A percentile compares a stretch with the other conserved stretches of the same genome.
phyloP scores from a whole-genome alignment of 371 early-diverging fungal species.

The Nematocida minor region DNA sequence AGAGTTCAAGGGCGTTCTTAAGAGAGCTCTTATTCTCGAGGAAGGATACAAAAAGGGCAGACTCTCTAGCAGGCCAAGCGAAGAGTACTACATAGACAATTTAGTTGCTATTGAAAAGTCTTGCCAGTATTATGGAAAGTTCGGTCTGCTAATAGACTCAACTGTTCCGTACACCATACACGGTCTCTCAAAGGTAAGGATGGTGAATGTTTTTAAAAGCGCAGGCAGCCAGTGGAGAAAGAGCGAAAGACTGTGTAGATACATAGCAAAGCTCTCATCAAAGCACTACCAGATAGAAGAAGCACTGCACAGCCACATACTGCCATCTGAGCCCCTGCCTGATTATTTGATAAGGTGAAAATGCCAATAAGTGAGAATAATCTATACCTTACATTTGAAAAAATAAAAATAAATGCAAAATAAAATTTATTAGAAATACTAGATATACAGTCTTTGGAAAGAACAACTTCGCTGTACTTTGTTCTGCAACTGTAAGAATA shows the following conservation, averaged over 20 bases:
- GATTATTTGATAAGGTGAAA: not conserved
- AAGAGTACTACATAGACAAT: constrained; percentile 18
- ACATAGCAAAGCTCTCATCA: constrained; percentile 8
- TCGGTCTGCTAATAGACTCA: constrained; percentile 32
- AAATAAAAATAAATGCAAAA: not conserved
- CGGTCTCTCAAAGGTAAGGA: not conserved
- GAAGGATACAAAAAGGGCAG: constrained; percentile 7
- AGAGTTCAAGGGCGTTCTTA: constrained; percentile 29
- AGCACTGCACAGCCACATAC: not conserved
- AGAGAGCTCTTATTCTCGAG: constrained; percentile 31
- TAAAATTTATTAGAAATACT: not conserved
- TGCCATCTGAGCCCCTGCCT: not conserved
- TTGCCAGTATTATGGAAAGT: constrained; percentile 34
- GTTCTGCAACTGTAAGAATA: not conserved
- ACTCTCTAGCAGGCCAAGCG: constrained; percentile 12
- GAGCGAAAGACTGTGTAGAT: constrained; percentile 19
- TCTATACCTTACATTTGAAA: too few relatives aligned
- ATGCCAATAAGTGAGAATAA: not conserved
- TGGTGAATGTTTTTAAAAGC: constrained; percentile 9
- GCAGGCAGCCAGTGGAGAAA: constrained; percentile 15
- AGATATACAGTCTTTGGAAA: too few relatives aligned
- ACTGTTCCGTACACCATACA: constrained; percentile 10
- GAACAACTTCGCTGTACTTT: too few relatives aligned
- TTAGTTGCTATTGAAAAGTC: constrained; percentile 17
- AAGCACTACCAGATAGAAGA: constrained; percentile 25